Conservation (phyloP, 441 rosid genomes). For the Isatis lusitanica region DNA sequence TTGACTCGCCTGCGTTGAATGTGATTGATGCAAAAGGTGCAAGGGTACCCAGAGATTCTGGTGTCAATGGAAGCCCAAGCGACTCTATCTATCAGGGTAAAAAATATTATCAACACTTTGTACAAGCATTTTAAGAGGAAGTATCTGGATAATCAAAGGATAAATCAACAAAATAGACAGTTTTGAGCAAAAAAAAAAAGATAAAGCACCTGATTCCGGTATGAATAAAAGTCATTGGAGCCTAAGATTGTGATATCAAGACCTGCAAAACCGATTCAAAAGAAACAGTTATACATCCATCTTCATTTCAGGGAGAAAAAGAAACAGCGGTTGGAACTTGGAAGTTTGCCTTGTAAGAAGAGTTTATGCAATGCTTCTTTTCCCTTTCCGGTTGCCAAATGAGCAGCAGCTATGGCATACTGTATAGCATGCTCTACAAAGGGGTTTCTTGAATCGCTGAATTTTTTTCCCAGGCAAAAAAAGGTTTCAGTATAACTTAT, state of each 20-base stretch:
- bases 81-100: conserved; percentile 73
- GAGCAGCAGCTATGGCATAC: conserved; percentile 84
- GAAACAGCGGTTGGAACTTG: conserved; percentile 15
- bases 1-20: conserved; percentile 67
- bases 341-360: conserved; percentile 73
- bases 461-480: conserved; percentile 5
- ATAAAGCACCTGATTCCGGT: conserved; percentile 73
- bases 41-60: conserved; percentile 74
- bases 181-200: conserved; percentile 18
- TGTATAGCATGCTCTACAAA: conserved; percentile 87
- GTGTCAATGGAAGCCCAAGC: conserved; percentile 78
- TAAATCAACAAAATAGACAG: background rate
- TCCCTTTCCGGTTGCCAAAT: conserved; percentile 48
- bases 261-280: conserved; percentile 54
- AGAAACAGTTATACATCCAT: conserved; percentile 31
- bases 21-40: conserved; percentile 87
- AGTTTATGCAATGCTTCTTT: conserved; percentile 62
- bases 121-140: conserved; percentile 1
- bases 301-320: background rate
- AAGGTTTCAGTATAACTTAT: conserved; percentile 7
- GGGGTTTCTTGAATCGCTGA: conserved; percentile 82
- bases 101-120: conserved; percentile 23
- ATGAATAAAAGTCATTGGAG: conserved; percentile 96
- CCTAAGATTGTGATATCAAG: conserved; percentile 90
- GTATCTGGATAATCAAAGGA: background rate